Evolutionary conservation across 1,284 basidiomycete genomes (phyloP).

Genomic region (Ceratobasidium papillatum): DNA sequence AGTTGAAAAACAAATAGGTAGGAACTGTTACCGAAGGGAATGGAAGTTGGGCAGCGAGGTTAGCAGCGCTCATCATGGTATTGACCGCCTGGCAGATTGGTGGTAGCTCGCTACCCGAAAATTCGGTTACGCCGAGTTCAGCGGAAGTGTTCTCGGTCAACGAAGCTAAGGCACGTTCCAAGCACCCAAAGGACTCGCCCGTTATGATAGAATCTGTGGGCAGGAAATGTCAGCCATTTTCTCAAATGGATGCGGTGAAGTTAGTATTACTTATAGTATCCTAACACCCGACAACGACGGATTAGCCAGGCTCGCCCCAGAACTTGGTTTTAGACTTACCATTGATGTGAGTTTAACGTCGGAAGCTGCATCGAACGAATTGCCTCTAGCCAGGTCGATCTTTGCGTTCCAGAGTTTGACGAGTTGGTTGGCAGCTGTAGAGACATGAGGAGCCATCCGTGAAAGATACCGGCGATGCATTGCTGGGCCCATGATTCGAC

Average conservation of each 20-base stretch:
- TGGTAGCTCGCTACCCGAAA: not conserved
- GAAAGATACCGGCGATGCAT: not conserved
- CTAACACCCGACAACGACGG: too few relatives aligned
- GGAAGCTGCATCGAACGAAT: not conserved
- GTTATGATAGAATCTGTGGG: too few relatives aligned
- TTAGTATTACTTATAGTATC: too few relatives aligned
- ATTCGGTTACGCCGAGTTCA: too few relatives aligned
- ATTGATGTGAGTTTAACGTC: not conserved
- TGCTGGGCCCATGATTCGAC: not conserved
- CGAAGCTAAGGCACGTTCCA: too few relatives aligned
- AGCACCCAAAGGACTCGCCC: too few relatives aligned
- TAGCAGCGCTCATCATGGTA: not conserved
- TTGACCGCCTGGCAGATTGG: slow-evolving; percentile 2
- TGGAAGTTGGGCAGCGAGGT: not conserved
- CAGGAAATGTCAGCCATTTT: too few relatives aligned
- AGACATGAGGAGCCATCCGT: slow-evolving; percentile 7
- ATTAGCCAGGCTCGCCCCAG: too few relatives aligned
- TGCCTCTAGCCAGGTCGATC: not conserved
- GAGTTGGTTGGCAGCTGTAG: not conserved
- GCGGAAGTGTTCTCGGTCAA: too few relatives aligned
- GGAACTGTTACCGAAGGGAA: slow-evolving; percentile 11
- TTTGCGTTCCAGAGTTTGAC: not conserved
- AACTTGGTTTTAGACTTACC: too few relatives aligned
- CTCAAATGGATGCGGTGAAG: too few relatives aligned
- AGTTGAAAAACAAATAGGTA: not conserved